Evolutionary conservation across 495 filamentous ascomycete genomes (phyloP).

Genomic region (Hypoxylon cercidicola): DNA sequence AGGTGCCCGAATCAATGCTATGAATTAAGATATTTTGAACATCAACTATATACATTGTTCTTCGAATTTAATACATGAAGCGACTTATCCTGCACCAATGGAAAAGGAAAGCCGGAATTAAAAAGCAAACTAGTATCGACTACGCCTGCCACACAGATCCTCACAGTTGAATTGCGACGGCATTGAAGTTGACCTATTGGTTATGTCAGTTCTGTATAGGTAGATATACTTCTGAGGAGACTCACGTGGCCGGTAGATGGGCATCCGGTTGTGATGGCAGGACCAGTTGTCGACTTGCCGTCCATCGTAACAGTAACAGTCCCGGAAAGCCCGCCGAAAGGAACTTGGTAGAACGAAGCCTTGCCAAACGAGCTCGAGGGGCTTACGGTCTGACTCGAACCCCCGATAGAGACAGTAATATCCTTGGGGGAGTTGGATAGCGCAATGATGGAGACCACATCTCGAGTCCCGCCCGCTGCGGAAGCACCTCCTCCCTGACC

Average conservation of each 20-base stretch:
- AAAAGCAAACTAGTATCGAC: neutral
- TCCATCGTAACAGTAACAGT: constrained; percentile 62
- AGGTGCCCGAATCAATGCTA: constrained; percentile 14
- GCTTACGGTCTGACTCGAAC: constrained; percentile 51
- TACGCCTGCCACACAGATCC: neutral
- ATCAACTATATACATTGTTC: constrained; percentile 18
- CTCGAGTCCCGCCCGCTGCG: constrained; percentile 53
- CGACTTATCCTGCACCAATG: neutral
- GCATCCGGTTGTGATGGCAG: constrained; percentile 59
- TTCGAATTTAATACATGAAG: neutral
- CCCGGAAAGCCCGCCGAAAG: constrained; percentile 61
- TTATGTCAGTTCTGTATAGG: constrained; percentile 27
- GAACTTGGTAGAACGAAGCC: constrained; percentile 65
- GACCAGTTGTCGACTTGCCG: constrained; percentile 58
- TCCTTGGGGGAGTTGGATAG: constrained; percentile 46
- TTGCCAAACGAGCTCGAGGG: constrained; percentile 45
- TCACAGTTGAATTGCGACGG: constrained; percentile 52
- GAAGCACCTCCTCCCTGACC: constrained; percentile 55
- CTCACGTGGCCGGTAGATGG: constrained; percentile 60
- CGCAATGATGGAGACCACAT: constrained; percentile 59
- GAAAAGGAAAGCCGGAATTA: neutral
- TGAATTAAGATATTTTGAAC: constrained; percentile 8
- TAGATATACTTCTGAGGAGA: constrained; percentile 4
- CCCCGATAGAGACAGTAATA: constrained; percentile 64
- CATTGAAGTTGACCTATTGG: constrained; percentile 54